Conservation (phyloP, 495 filamentous ascomycete species). For the Pyrenula massariospora region DNA sequence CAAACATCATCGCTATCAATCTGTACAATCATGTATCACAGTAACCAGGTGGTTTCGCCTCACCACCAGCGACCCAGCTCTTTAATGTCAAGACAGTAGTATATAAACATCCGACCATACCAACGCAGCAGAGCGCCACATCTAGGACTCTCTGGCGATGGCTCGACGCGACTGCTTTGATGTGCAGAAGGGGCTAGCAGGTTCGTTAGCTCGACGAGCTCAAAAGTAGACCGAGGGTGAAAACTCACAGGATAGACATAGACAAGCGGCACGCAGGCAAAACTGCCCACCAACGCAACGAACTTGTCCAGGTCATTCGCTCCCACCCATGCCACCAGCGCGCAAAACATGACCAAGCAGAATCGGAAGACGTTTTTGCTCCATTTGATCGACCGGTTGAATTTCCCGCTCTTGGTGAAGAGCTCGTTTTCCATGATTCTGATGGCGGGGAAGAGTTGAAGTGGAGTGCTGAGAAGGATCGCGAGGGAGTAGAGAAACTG, state of each 20-base stretch:
- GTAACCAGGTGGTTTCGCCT: conserved; percentile 39
- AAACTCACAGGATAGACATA: conserved; percentile 89
- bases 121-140: conserved; percentile 65
- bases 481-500: conserved; percentile 93
- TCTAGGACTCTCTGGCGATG: conserved; percentile 54
- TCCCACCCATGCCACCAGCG: conserved; percentile 79
- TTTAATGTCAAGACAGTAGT: conserved; percentile 74
- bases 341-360: conserved; percentile 75
- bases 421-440: conserved; percentile 58
- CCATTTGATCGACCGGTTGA: conserved; percentile 95
- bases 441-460: conserved; percentile 96
- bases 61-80: conserved; percentile 57
- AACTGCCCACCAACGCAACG: conserved; percentile 87
- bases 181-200: conserved; percentile 86
- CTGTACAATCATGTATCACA: conserved; percentile 18
- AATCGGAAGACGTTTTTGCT: conserved; percentile 96
- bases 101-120: conserved; percentile 75
- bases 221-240: not conserved
- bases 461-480: conserved; percentile 83
- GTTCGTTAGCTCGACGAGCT: too few species aligned
- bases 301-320: conserved; percentile 95
- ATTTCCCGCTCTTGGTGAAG: conserved; percentile 80
- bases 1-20: not conserved
- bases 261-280: conserved; percentile 93
- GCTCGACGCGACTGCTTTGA: conserved; percentile 61